phyloP scores from a whole-genome alignment of 495 filamentous ascomycete genomes.

The Trichoderma asperelloides region DNA sequence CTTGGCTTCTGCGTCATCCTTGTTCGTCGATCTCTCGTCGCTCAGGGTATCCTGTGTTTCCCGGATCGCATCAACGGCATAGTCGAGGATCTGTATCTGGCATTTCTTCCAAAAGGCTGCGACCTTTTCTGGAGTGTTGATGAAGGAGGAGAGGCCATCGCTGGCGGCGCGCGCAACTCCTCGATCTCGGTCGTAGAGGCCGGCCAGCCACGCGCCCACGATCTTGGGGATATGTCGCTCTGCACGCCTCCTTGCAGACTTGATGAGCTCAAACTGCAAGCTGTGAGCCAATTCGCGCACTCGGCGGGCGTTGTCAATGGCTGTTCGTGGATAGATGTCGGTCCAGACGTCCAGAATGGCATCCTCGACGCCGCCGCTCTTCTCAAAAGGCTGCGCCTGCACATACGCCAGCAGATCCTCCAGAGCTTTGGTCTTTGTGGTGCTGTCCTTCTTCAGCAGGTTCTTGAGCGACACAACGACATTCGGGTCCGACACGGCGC shows the following conservation, averaged over 20 bases:
- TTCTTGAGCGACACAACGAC: slow-evolving; percentile 86
- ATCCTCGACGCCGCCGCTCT: slow-evolving; percentile 56
- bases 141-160: slow-evolving; percentile 62
- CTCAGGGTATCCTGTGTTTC: slow-evolving; percentile 77
- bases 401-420: slow-evolving; percentile 71
- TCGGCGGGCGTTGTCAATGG: slow-evolving; percentile 78
- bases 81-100: slow-evolving; percentile 66
- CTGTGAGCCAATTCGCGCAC: slow-evolving; percentile 77
- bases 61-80: slow-evolving; percentile 65
- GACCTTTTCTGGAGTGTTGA: slow-evolving; percentile 71
- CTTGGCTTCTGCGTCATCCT: slow-evolving; percentile 77
- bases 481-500: slow-evolving; percentile 64
- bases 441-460: slow-evolving; percentile 83
- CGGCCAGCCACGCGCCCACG: slow-evolving; percentile 80
- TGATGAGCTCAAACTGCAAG: slow-evolving; percentile 63
- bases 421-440: slow-evolving; percentile 84
- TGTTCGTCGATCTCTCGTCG: slow-evolving; percentile 72
- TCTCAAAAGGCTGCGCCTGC: slow-evolving; percentile 32
- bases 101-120: slow-evolving; percentile 66
- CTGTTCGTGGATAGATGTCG: slow-evolving; percentile 74
- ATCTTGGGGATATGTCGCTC: slow-evolving; percentile 66
- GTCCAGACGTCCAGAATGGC: slow-evolving; percentile 79
- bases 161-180: slow-evolving; percentile 61
- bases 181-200: slow-evolving; percentile 77
- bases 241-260: slow-evolving; percentile 66